Evolutionary conservation across 805 yeast species (phyloP), one percentile per base, ranked within the genome.

Genomic region (Candida hungchunana): DNA sequence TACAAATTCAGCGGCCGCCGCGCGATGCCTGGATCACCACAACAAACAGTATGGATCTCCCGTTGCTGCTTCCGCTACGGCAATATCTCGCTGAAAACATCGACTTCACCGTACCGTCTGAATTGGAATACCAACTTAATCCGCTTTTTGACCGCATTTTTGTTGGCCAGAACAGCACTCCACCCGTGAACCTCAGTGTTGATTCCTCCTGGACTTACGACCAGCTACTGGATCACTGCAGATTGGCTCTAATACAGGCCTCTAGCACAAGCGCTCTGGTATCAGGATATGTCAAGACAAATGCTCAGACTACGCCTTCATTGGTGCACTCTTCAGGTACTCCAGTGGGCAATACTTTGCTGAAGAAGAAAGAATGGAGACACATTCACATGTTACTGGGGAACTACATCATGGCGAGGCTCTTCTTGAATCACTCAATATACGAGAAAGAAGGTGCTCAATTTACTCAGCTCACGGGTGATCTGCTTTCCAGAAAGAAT

Each of bases 341-440:
- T 7, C 73, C 67, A 41, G 56, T 66, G n/a, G 56, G 58, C 17
- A 63, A 64, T 3, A 57, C 63, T 13, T 35, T 53, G 2, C 42
- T 81, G 14, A 76, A 75, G 39, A 50, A 62, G 4, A 46, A 59
- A 4, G 42, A 51, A 3, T 78, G 84, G 77, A 63, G 63, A 20
- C 42, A 50, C 3, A 29, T 53, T 4, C 41, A 40, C 18, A 9
- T 16, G 1, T 3, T 27, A 0, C 7, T 53, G 10, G 58, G 56
- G 1, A 28, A 20, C 14, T 7, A 20, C 3, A 16, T 18, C 7
- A 32, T 55, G 35, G 13, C 31, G 14, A 32, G 39, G 21, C 18
- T 55, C 1, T 13, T 51, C 5, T 12, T 48, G 19, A 36, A 32
- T 10, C 34, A 36, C 31, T 31, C 40, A 1, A 53, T 43, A 0